phyloP scores from a whole-genome alignment of 1,139 yeast genomes.

The Kluyveromyces sp. region DNA sequence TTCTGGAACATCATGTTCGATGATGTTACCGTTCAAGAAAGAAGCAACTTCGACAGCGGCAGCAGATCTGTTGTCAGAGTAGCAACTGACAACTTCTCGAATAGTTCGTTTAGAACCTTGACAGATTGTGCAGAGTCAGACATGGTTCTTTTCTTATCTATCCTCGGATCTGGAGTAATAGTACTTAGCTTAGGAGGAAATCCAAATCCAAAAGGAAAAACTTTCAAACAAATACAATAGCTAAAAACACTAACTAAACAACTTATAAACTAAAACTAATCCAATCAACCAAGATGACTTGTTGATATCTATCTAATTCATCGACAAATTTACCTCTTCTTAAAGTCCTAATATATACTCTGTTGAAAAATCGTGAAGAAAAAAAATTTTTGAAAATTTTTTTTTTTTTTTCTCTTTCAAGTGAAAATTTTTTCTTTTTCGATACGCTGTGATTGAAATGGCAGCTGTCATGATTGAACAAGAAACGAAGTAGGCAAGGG shows the following conservation, averaged over 20 bases:
- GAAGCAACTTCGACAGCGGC: conserved; percentile 89
- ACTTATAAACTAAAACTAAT: neutral
- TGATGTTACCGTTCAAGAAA: conserved; percentile 92
- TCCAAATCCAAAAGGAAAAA: neutral
- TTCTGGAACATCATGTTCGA: conserved; percentile 96
- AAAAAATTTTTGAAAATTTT: no score
- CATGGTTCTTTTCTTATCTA: conserved; percentile 22
- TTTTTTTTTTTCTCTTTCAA: no score
- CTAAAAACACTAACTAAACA: neutral
- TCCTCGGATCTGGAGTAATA: conserved; percentile 2
- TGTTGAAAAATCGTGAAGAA: neutral
- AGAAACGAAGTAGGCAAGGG: no score
- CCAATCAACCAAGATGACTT: no score
- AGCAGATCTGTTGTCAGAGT: conserved; percentile 68
- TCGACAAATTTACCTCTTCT: neutral
- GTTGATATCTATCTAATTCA: no score
- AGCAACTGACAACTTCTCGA: conserved; percentile 88
- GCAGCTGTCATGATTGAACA: no score
- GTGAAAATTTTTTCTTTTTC: no score
- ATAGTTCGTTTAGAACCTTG: conserved; percentile 86
- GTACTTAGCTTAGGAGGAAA: neutral
- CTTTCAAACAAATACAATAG: neutral
- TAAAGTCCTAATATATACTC: neutral
- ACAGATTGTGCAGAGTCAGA: conserved; percentile 40
- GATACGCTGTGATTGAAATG: no score